phyloP scores from a whole-genome alignment of 2,329 filamentous ascomycete genomes.

The Trichocomaceae sp. region DNA sequence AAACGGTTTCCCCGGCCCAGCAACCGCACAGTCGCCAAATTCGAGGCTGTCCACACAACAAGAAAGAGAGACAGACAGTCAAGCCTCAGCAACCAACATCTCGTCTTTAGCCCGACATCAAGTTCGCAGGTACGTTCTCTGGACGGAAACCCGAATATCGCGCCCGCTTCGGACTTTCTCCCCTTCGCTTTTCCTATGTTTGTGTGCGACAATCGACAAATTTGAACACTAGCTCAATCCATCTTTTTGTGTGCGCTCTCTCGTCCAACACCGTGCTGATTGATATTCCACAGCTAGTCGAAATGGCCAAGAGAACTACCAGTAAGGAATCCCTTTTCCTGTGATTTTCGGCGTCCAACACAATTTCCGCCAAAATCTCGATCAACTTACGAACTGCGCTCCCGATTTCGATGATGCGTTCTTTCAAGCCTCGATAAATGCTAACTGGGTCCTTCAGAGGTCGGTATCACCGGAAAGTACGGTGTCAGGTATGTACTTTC shows the following conservation, averaged over 20 bases:
- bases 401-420: neutral
- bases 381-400: neutral
- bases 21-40: slow-evolving; percentile 12
- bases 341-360: neutral
- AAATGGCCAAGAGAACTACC: slow-evolving; percentile 16
- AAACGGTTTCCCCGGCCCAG: slow-evolving; percentile 2
- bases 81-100: slow-evolving; percentile 9
- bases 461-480: slow-evolving; percentile 98
- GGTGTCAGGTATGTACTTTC: slow-evolving; percentile 72
- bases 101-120: slow-evolving; percentile 11
- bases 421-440: neutral
- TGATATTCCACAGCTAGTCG: slow-evolving; percentile 4
- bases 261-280: slow-evolving; percentile 9
- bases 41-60: slow-evolving; percentile 9
- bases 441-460: slow-evolving; percentile 50
- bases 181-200: neutral
- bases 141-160: neutral
- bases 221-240: neutral
- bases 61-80: neutral
- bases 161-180: neutral
- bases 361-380: neutral
- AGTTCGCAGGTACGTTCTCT: slow-evolving; percentile 13
- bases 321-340: slow-evolving; percentile 12
- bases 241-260: neutral
- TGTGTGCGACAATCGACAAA: slow-evolving; percentile 5